These are phyloP conservation scores for Mediolabrus comicus DNA, from an alignment of 108 stramenopile species.

Conservation along the genomic window DNA sequence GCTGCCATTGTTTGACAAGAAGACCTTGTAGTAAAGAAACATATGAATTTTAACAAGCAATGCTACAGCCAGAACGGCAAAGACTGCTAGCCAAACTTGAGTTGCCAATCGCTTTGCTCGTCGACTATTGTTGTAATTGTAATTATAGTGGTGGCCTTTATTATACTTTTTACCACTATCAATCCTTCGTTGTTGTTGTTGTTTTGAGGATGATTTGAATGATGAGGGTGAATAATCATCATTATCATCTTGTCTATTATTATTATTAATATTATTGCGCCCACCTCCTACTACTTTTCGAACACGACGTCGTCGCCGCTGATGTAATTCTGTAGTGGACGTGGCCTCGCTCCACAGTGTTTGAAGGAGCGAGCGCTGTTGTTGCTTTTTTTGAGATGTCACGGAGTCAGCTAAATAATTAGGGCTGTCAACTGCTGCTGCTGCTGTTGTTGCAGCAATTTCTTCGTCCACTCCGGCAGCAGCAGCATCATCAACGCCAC, in stretches of 20 bases:
- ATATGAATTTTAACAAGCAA: conserved; percentile 24
- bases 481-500: neutral
- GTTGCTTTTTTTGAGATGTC: no score
- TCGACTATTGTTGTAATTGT: neutral
- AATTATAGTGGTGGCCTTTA: no score
- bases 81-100: conserved; percentile 24
- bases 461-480: neutral
- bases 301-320: conserved; percentile 19
- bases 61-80: conserved; percentile 21
- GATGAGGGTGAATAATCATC: neutral
- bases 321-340: conserved; percentile 28
- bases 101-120: conserved; percentile 18
- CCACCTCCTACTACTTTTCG: no score
- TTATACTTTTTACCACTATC: neutral
- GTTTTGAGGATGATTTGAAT: no score
- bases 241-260: neutral
- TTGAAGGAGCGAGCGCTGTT: conserved; percentile 21
- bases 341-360: conserved; percentile 38
- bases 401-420: neutral
- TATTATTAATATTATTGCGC: neutral
- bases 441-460: neutral
- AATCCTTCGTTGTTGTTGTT: no score
- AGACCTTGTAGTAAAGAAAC: conserved; percentile 13
- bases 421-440: neutral
- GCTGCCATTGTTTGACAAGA: neutral